Evolutionary conservation across 2,329 filamentous ascomycete species (phyloP).

Genomic region (Dactylellina drechsleri): DNA sequence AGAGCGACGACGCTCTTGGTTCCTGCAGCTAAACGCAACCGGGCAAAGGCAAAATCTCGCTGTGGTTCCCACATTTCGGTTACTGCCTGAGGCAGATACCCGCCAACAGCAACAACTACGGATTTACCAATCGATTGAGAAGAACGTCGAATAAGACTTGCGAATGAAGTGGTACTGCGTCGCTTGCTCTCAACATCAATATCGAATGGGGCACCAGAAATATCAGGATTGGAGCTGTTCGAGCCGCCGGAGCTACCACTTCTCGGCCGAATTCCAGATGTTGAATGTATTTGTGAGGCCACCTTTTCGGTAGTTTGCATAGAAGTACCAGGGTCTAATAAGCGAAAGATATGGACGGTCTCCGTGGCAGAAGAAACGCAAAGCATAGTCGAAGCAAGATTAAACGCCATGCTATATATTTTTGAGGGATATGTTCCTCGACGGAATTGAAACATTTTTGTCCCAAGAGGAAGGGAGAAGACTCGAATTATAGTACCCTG

Average conservation of each 20-base stretch:
- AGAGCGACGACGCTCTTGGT: slow-evolving; percentile 87
- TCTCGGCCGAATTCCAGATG: slow-evolving; percentile 40
- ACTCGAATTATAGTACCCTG: slow-evolving; percentile 97
- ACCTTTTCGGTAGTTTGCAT: slow-evolving; percentile 1
- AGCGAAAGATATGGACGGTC: slow-evolving; percentile 94
- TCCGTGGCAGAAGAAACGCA: slow-evolving; percentile 97
- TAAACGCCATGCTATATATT: slow-evolving; percentile 99
- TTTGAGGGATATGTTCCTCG: slow-evolving; percentile 88
- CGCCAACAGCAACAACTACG: slow-evolving; percentile 87
- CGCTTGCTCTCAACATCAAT: slow-evolving; percentile 56
- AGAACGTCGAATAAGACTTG: slow-evolving; percentile 90
- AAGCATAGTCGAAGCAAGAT: slow-evolving; percentile 88
- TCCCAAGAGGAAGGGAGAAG: slow-evolving; percentile 87
- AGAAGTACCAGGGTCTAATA: slow-evolving; percentile 66
- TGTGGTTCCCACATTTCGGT: slow-evolving; percentile 98
- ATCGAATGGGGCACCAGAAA: slow-evolving; percentile 57
- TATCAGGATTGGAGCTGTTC: slow-evolving; percentile 51
- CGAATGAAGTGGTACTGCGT: slow-evolving; percentile 74
- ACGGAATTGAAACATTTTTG: slow-evolving; percentile 95
- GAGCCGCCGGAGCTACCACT: slow-evolving; percentile 51
- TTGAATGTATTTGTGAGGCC: slow-evolving; percentile 17
- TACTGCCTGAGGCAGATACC: slow-evolving; percentile 90
- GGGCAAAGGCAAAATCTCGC: slow-evolving; percentile 95
- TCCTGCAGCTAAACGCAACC: slow-evolving; percentile 76
- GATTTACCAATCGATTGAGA: slow-evolving; percentile 92